A percentile compares a stretch with the other conserved stretches of the same genome.
Evolutionary conservation across 2,329 filamentous ascomycete genomes (phyloP).

Genomic region (Pestalotiopsis sp.): DNA sequence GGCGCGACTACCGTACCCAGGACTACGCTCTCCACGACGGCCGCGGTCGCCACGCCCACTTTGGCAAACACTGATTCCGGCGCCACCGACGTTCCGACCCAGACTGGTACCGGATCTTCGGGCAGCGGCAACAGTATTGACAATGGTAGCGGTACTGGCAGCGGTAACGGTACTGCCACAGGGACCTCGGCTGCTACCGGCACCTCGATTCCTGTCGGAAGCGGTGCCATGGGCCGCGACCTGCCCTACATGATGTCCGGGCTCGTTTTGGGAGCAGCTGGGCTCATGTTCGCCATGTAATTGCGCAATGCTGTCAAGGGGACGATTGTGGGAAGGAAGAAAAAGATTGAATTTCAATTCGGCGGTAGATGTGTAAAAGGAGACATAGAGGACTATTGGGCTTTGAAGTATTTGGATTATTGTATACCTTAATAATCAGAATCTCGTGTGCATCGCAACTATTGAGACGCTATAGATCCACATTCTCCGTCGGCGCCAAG

Average conservation of each 20-base stretch:
- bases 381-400: too few species aligned
- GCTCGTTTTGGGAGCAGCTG: not conserved
- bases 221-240: not conserved
- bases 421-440: not conserved
- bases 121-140: not conserved
- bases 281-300: not conserved
- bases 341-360: too few species aligned
- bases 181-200: not conserved
- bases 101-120: not conserved
- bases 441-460: too few species aligned
- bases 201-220: not conserved
- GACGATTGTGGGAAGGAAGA: too few species aligned
- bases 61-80: too few species aligned
- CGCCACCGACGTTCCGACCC: too few species aligned
- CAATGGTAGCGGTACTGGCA: not conserved
- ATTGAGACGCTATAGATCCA: not conserved
- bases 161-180: not conserved
- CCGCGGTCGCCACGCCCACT: not conserved
- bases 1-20: not conserved
- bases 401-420: too few species aligned
- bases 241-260: not conserved
- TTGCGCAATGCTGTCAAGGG: too few species aligned
- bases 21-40: not conserved
- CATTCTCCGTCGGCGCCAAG: not conserved
- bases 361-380: too few species aligned